Base-by-base conservation (phyloP, 75 land plant species). In the Picea glauca region DNA sequence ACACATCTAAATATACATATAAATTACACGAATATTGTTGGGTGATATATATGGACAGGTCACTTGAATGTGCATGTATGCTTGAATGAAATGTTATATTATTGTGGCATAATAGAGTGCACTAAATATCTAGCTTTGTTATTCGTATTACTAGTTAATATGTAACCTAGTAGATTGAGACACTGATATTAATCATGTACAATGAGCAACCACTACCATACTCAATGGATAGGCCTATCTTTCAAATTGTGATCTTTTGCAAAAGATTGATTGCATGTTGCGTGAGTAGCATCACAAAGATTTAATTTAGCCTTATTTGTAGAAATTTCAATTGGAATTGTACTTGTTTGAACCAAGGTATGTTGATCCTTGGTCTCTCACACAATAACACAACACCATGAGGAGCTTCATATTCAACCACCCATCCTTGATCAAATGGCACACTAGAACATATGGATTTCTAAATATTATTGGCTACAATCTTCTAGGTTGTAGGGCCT, bases 371-470 rank as follows among this genome's bases (percentile, higher is more conserved):
- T n/a, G n/a, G n/a, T n/a, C n/a, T 43, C 50, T 67, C 72, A 18
- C 2, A 46, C 43, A 38, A 67, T 38, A 67, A 9, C 20, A 67
- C 35, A 0, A n/a, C 50, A 67, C 58, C 46, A 1, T 4, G 75
- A 40, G 86, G 76, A 20, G 85, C 84, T 21, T 90, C 98, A 43
- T 83, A 72, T 68, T 96, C 91, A 33, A 93, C 93, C 21, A 97
- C 92, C 99, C 99, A 97, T 58, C 99, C 99, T 60, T 84, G 92
- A 30, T 98, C 99, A 84, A 94, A 97, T 32, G 87, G 85, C 4
- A 84, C 76, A 43, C 83, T 87, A 40, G 91, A 46, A 20, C 98
- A 88, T 70, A 97, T 84, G 46, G 78, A 84, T 59, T 70, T 82
- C 70, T 88, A 83, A 26, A 97, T 91, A 79, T 81, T 88, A 68